These are phyloP conservation scores for Kuraishia cidri DNA, from an alignment of 805 yeast genomes.

Conservation along the genomic window DNA sequence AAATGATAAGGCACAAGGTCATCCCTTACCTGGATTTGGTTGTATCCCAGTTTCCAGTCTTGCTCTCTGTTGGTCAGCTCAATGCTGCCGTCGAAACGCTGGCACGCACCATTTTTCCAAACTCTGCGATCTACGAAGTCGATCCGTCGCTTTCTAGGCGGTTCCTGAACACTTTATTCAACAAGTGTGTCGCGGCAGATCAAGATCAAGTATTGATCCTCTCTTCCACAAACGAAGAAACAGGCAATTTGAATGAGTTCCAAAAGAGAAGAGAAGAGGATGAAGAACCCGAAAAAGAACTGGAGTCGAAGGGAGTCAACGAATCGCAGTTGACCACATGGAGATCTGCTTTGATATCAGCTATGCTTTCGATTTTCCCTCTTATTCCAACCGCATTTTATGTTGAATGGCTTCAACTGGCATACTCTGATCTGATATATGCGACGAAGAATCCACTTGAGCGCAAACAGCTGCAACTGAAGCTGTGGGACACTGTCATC, in stretches of 20 bases:
- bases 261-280: conserved; percentile 3
- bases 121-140: conserved; percentile 19
- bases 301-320: conserved; percentile 15
- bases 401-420: conserved; percentile 35
- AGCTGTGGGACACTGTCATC: conserved; percentile 40
- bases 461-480: conserved; percentile 23
- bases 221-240: not conserved
- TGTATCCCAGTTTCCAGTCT: conserved; percentile 44
- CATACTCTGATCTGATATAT: conserved; percentile 25
- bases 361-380: conserved; percentile 44
- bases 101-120: conserved; percentile 32
- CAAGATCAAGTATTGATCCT: not conserved
- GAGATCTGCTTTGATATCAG: conserved; percentile 37
- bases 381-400: conserved; percentile 35
- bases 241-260: conserved; percentile 3
- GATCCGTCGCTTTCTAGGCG: conserved; percentile 19
- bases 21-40: conserved; percentile 36
- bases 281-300: conserved; percentile 3
- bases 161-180: conserved; percentile 32
- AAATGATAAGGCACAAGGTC: conserved; percentile 10
- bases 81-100: conserved; percentile 48
- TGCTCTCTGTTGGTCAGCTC: conserved; percentile 45
- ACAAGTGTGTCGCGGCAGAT: conserved; percentile 21
- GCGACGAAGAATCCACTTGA: conserved; percentile 19
- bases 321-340: conserved; percentile 13